phyloP scores from a whole-genome alignment of 495 filamentous ascomycete genomes.

The Ramalina intermedia region DNA sequence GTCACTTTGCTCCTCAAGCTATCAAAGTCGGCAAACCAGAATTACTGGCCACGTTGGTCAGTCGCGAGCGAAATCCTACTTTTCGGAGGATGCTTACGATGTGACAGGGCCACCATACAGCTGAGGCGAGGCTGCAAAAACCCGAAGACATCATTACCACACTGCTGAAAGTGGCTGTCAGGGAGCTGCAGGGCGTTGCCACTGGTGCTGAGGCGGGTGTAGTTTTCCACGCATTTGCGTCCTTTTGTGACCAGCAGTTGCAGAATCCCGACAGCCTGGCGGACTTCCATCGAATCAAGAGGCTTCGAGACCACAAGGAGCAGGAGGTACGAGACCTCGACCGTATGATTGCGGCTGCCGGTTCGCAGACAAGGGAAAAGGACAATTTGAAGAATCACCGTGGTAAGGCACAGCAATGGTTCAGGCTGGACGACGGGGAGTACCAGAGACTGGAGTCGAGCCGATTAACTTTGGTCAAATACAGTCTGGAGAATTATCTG shows the following conservation, averaged over 20 bases:
- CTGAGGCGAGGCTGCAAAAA: constrained; percentile 84
- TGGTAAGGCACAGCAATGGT: constrained; percentile 70
- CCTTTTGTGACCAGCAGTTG: constrained; percentile 87
- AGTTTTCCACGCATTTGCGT: constrained; percentile 88
- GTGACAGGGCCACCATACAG: constrained; percentile 60
- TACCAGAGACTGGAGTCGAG: constrained; percentile 60
- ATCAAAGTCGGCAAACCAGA: constrained; percentile 63
- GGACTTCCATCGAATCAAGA: constrained; percentile 69
- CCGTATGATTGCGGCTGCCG: constrained; percentile 34
- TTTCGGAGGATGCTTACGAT: constrained; percentile 9
- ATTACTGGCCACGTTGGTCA: constrained; percentile 70
- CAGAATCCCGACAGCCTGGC: constrained; percentile 71
- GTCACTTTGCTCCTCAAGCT: constrained; percentile 48
- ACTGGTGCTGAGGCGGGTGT: constrained; percentile 64
- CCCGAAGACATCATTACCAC: constrained; percentile 76
- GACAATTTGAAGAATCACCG: constrained; percentile 30
- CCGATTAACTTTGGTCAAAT: constrained; percentile 64
- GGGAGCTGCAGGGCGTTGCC: constrained; percentile 54
- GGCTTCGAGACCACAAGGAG: constrained; percentile 65
- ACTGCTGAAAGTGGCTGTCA: constrained; percentile 70
- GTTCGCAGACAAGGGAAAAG: constrained; percentile 33
- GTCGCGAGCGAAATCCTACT: constrained; percentile 8
- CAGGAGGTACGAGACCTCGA: constrained; percentile 57
- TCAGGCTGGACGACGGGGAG: constrained; percentile 75
- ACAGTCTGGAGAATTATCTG: constrained; percentile 91